Conservation (phyloP, 805 yeast species). For the Yarrowia divulgata region DNA sequence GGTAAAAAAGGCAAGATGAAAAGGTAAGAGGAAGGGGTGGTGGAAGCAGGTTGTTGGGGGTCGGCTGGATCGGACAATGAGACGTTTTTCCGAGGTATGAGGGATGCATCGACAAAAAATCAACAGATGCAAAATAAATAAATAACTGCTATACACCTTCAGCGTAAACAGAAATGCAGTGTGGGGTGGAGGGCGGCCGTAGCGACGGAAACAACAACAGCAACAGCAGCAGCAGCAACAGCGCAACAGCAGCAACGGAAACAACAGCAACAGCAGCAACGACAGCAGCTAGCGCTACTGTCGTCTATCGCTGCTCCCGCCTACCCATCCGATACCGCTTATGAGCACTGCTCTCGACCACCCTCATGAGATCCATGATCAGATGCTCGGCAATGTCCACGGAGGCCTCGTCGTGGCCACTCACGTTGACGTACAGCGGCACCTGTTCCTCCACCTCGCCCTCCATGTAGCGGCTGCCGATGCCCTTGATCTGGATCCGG, state of each 20-base stretch:
- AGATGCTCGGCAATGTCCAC: conserved; percentile 46
- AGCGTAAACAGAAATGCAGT: conserved; percentile 14
- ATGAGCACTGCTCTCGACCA: conserved; percentile 45
- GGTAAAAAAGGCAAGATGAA: background rate
- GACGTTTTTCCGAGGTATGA: background rate
- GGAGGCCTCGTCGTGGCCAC: conserved; percentile 44
- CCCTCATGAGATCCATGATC: conserved; percentile 46
- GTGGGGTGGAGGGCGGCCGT: no score
- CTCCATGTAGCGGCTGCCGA: conserved; percentile 51
- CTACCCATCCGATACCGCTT: conserved; percentile 25
- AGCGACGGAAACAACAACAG: no score
- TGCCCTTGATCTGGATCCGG: conserved; percentile 51
- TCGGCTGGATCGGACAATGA: background rate
- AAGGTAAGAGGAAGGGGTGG: background rate
- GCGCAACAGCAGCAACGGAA: no score
- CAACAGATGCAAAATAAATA: conserved; percentile 17
- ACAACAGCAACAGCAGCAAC: no score
- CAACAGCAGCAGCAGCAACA: no score
- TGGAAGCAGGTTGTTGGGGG: background rate
- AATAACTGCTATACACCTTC: background rate
- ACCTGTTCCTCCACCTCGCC: conserved; percentile 49
- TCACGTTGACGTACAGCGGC: conserved; percentile 48
- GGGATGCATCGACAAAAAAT: background rate
- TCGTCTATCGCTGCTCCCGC: background rate
- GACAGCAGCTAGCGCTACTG: no score